These are phyloP conservation scores for Lachancea meyersii DNA, from an alignment of 805 yeast species.

Conservation along the genomic window DNA sequence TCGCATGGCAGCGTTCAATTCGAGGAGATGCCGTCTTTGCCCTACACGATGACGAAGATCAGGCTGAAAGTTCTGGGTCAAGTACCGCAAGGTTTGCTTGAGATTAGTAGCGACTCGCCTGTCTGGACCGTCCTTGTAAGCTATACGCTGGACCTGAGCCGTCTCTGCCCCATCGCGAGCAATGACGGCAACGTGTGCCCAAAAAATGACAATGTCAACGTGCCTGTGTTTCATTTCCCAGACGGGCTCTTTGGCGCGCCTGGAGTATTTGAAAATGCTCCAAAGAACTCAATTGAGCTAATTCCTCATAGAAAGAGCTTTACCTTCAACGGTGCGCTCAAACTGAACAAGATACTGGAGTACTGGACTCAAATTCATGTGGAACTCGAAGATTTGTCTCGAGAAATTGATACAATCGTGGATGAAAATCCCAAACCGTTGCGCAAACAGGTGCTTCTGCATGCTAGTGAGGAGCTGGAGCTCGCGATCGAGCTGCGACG, in stretches of 20 bases:
- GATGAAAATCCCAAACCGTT: neutral
- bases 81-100: constrained; percentile 14
- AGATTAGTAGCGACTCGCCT: constrained; percentile 1
- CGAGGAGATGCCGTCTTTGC: constrained; percentile 22
- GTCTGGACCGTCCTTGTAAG: constrained; percentile 16
- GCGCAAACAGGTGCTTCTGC: neutral
- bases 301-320: constrained; percentile 15
- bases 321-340: constrained; percentile 23
- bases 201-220: constrained; percentile 12
- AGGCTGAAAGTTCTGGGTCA: constrained; percentile 18
- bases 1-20: constrained; percentile 17
- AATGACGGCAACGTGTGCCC: constrained; percentile 9
- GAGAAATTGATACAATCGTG: constrained; percentile 11
- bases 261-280: neutral
- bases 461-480: neutral
- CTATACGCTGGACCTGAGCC: constrained; percentile 18
- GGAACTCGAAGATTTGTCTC: constrained; percentile 17
- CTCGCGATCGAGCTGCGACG: neutral
- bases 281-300: neutral
- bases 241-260: constrained; percentile 21
- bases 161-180: constrained; percentile 11
- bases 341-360: constrained; percentile 27
- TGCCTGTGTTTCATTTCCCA: constrained; percentile 21
- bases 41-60: constrained; percentile 14
- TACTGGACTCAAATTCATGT: constrained; percentile 20